Percentiles rank a stretch among this genome's conserved stretches.
phyloP scores from a whole-genome alignment of 257 asterid species.

The Cordia subcordata region DNA sequence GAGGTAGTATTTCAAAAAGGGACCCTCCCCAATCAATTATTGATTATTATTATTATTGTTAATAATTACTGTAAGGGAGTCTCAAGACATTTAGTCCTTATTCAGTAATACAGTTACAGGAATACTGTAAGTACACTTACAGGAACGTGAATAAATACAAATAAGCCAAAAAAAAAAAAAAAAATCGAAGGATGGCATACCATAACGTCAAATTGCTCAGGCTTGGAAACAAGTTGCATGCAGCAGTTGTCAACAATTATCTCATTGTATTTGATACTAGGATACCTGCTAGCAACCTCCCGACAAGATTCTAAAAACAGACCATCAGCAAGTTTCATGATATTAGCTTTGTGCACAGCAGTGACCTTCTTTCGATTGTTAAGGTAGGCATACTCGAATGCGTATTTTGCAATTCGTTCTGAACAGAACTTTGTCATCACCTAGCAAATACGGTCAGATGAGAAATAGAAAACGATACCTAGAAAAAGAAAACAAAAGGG shows the following conservation, averaged over 20 bases:
- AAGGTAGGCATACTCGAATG: constrained; percentile 97
- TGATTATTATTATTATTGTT: too few species aligned
- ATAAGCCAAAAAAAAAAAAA: constrained; percentile 3
- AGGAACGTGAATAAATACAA: not conserved
- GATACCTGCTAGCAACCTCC: constrained; percentile 90
- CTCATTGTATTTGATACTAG: constrained; percentile 79
- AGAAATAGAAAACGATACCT: constrained; percentile 19
- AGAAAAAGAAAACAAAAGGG: not conserved
- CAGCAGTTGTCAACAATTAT: constrained; percentile 97
- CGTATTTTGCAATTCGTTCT: constrained; percentile 89
- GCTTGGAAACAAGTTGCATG: constrained; percentile 99
- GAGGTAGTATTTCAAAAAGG: too few species aligned
- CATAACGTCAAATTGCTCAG: constrained; percentile 99
- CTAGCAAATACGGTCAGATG: constrained; percentile 40
- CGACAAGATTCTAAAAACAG: constrained; percentile 93
- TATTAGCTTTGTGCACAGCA: constrained; percentile 98
- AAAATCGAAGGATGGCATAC: constrained; percentile 29
- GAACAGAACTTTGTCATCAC: constrained; percentile 98
- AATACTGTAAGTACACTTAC: too few species aligned
- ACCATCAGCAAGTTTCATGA: constrained; percentile 99
- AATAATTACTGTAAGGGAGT: too few species aligned
- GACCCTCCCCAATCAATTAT: too few species aligned
- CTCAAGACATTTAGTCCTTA: too few species aligned
- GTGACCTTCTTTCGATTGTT: constrained; percentile 93
- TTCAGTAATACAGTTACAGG: too few species aligned